Evolutionary conservation across 2,329 filamentous ascomycete species (phyloP), one percentile per base, ranked within the genome.

Genomic region (Nigrograna mackinnonii): DNA sequence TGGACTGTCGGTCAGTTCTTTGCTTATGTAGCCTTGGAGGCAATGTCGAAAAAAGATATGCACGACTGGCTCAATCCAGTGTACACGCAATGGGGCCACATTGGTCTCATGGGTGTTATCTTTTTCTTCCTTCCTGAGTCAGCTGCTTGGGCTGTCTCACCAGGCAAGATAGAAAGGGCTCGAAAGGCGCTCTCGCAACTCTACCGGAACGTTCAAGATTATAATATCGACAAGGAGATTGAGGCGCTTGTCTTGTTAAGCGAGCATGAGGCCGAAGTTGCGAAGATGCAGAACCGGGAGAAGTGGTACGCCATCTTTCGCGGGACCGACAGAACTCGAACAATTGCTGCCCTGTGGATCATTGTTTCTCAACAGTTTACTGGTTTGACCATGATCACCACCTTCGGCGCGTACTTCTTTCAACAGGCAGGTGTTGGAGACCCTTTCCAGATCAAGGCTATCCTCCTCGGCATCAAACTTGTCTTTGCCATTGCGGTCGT

Each of bases 1-100:
- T 75, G 69, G 47, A 66, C 68, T 1, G 21, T 75, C 0, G 74
- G 74, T 1, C 61, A 65, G n/a, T 67, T 76, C 22, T 71, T 70
- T 26, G 71, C 69, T 2, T 69, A 66, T 4, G 59, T 76, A 0
- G 71, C 72, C 1, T 54, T 76, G 3, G 62, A 74, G 18, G 42
- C 52, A 2, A 55, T 75, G 2, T n/a, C 36, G 7, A 37, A 39
- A 16, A 16, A 36, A 32, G 16, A 36, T 35, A 35, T 28, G 7
- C 34, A 28, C 11, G 22, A 42, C 22, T 46, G 22, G 12, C 5
- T 22, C 4, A 5, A 28, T 12, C 40, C 32, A 6, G 30, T 35
- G 22, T 46, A 43, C 22, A 9, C 17, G 2, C 49, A 76, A 57
- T 76, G 73, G 73, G 66, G 67, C 1, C 71, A 73, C 57, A 58